phyloP scores from a whole-genome alignment of 495 filamentous ascomycete species.

The Xylaria curta region DNA sequence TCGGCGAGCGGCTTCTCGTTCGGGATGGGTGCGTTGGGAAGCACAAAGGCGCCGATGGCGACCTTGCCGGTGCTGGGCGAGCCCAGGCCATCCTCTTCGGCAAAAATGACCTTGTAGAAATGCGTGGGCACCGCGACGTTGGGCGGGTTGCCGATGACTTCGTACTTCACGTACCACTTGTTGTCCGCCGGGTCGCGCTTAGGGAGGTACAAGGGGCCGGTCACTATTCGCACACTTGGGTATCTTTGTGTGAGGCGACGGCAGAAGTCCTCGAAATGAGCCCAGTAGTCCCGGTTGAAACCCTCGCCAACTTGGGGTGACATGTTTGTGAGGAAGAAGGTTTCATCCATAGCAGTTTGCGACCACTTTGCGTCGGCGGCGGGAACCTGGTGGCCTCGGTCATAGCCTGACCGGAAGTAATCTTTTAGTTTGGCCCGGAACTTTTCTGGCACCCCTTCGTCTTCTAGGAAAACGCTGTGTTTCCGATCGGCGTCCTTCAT shows the following conservation, averaged over 20 bases:
- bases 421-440: conserved; percentile 91
- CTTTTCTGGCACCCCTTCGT: conserved; percentile 75
- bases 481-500: conserved; percentile 80
- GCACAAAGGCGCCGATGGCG: conserved; percentile 89
- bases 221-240: conserved; percentile 88
- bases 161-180: conserved; percentile 94
- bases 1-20: conserved; percentile 84
- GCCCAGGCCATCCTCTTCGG: conserved; percentile 75
- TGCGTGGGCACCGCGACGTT: conserved; percentile 97
- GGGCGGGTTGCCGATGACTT: conserved; percentile 94
- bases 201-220: conserved; percentile 91
- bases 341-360: conserved; percentile 91
- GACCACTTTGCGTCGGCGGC: conserved; percentile 97
- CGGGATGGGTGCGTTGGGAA: conserved; percentile 89
- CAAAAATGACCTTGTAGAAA: conserved; percentile 98
- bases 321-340: conserved; percentile 94
- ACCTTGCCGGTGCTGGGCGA: conserved; percentile 65
- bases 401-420: conserved; percentile 94
- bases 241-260: conserved; percentile 78
- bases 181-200: conserved; percentile 75
- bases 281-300: conserved; percentile 99
- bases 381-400: conserved; percentile 96
- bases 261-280: conserved; percentile 98
- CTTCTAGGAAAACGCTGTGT: conserved; percentile 83
- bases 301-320: conserved; percentile 96